Conservation (phyloP, 2,329 filamentous ascomycete genomes). For the Volutella citrinella region DNA sequence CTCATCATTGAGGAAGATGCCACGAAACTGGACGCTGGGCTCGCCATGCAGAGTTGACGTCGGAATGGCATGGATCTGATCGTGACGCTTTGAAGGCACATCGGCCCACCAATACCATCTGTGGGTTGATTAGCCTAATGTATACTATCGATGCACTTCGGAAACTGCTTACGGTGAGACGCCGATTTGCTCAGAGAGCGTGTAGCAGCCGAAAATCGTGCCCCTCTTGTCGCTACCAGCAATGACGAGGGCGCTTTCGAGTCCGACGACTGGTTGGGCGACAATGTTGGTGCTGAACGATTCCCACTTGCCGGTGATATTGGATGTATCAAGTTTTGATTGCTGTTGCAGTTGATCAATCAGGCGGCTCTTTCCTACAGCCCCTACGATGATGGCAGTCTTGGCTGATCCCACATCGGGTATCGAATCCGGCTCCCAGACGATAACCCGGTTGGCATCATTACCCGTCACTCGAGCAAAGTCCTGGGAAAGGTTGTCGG, state of each 20-base stretch:
- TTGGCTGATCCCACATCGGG: too few species aligned
- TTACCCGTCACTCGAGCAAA: too few species aligned
- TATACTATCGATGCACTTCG: too few species aligned
- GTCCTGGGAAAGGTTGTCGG: too few species aligned
- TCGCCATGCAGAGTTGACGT: slow-evolving; percentile 54
- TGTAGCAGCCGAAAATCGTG: slow-evolving; percentile 69
- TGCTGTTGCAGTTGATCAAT: slow-evolving; percentile 49
- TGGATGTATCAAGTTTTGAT: slow-evolving; percentile 40
- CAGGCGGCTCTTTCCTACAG: slow-evolving; percentile 60
- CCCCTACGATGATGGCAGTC: slow-evolving; percentile 65
- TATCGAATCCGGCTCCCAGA: too few species aligned
- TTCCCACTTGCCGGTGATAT: slow-evolving; percentile 64
- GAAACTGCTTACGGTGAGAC: slow-evolving; percentile 46
- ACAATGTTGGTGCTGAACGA: slow-evolving; percentile 61
- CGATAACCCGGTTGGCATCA: too few species aligned
- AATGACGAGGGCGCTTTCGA: slow-evolving; percentile 60
- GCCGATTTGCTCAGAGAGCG: slow-evolving; percentile 67
- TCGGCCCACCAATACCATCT: slow-evolving; percentile 64
- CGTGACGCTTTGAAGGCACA: slow-evolving; percentile 49
- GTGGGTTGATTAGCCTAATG: background rate
- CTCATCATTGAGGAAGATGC: slow-evolving; percentile 70
- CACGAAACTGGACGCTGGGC: slow-evolving; percentile 65
- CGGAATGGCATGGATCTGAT: slow-evolving; percentile 53
- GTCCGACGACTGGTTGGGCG: slow-evolving; percentile 52
- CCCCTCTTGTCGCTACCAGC: slow-evolving; percentile 64